Base-by-base conservation (phyloP, 176 grass and related monocot species). In the Oryza punctata region DNA sequence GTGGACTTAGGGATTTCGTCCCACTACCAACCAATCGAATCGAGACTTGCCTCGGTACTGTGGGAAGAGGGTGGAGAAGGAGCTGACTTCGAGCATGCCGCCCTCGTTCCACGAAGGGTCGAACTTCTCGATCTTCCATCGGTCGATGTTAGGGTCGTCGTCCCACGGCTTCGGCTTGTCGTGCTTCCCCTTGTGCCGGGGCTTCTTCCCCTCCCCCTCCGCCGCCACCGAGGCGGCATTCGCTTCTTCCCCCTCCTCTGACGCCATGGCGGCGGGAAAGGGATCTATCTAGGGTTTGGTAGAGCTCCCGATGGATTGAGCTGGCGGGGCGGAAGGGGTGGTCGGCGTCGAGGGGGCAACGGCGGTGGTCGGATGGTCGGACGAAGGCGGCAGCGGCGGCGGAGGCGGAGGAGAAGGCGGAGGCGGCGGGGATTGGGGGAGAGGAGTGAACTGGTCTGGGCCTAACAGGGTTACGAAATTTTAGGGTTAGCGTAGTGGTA, bases 121-220 rank as follows among this genome's bases (percentile, higher is more conserved):
- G 77, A 98, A 98, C 91, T 87, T 94, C 69, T 98, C 96, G 27
- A 98, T 67, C 74, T 79, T 96, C 93, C 96, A 98, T 52, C 12
- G 96, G 72, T 98, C 96, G 63, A 98, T 96, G 87, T 45, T 96
- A 13, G 91, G 96, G 78, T 95, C 90, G 1, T 98, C 87, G 63
- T 98, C 96, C 96, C 96, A 98, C n/a, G 96, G 96, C 77, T 95
- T 98, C 63, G 85, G 87, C 76, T 98, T 98, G 80, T 98, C 89
- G 83, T 98, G 96, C 87, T 98, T 95, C 41, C 93, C 96, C 91
- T 98, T 98, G 59, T 79, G 76, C 72, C 75, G 85, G 75, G 77
- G 88, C 2, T 81, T 78, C 73, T 45, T 83, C 33, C 57, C 76
- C 44, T 61, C 32, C 37, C 7, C 32, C 32, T 5, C 37, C 38